phyloP scores from a whole-genome alignment of 148 eudicot genomes.

The Persicaria tinctoria region DNA sequence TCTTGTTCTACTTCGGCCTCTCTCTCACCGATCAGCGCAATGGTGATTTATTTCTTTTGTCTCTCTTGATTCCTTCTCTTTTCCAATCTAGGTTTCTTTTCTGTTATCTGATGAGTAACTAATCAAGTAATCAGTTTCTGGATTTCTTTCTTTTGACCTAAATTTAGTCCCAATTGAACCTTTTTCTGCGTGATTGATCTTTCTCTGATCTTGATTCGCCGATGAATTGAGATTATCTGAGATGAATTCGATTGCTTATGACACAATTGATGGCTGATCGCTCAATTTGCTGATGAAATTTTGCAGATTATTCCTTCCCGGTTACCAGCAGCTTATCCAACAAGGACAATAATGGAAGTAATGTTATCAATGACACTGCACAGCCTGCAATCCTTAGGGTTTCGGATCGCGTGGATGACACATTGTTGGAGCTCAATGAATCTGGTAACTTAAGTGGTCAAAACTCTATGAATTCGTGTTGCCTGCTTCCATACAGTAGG shows the following conservation, averaged over 20 bases:
- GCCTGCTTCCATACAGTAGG: constrained; percentile 24
- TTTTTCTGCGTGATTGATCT: too few species aligned
- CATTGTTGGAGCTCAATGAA: constrained; percentile 33
- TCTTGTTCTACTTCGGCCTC: constrained; percentile 45
- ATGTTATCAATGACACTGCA: constrained; percentile 7
- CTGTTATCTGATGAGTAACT: neutral
- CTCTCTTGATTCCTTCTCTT: neutral
- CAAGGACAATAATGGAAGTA: neutral
- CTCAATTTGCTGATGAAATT: neutral
- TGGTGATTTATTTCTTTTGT: constrained; percentile 11
- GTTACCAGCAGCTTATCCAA: neutral
- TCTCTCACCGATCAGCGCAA: constrained; percentile 41
- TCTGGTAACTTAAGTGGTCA: constrained; percentile 25
- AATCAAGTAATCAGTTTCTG: neutral
- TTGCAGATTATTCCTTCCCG: neutral
- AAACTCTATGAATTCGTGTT: constrained; percentile 17
- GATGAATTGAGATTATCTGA: neutral
- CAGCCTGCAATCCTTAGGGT: constrained; percentile 17
- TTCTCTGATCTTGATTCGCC: too few species aligned
- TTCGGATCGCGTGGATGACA: constrained; percentile 21
- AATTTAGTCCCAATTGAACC: neutral
- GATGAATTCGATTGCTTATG: neutral
- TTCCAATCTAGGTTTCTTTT: neutral
- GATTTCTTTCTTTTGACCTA: neutral
- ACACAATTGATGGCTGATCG: neutral